Evolutionary conservation across 306 rosid species (phyloP).

Genomic region (Calophaca sinica): DNA sequence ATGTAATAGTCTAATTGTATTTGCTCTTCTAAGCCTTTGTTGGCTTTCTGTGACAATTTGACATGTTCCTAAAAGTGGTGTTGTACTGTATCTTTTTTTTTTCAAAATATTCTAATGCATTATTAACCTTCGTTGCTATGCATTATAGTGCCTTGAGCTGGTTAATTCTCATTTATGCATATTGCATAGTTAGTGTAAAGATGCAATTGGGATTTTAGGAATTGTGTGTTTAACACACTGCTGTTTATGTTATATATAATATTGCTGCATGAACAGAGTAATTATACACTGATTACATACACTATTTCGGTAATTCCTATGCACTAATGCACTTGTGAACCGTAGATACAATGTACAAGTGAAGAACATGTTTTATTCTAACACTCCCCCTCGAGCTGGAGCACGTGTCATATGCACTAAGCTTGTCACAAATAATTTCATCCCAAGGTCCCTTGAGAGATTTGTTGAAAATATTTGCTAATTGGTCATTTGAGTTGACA

Average conservation of each 20-base stretch:
- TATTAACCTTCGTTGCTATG: constrained; percentile 6
- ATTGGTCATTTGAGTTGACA: too few relatives aligned
- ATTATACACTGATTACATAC: background rate
- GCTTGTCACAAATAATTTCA: background rate
- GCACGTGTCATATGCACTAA: background rate
- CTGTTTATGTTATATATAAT: background rate
- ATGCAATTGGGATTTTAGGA: constrained; percentile 2
- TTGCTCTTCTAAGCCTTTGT: background rate
- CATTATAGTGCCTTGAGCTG: constrained; percentile 15
- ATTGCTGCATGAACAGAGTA: background rate
- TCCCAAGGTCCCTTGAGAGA: too few relatives aligned
- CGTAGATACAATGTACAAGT: background rate
- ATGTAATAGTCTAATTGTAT: background rate
- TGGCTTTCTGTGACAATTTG: constrained; percentile 16
- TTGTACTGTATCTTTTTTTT: background rate
- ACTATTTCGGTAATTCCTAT: background rate
- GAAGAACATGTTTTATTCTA: background rate
- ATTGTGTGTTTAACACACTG: background rate
- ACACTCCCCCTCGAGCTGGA: background rate
- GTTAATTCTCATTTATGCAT: constrained; percentile 27
- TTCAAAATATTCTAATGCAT: background rate
- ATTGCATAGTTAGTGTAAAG: background rate
- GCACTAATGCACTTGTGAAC: background rate
- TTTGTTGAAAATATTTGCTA: too few relatives aligned
- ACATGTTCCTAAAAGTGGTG: constrained; percentile 13